Evolutionary conservation across 768 basidiomycete genomes (phyloP), one percentile per base, ranked within the genome.

Genomic region (Lyophyllum semitale): DNA sequence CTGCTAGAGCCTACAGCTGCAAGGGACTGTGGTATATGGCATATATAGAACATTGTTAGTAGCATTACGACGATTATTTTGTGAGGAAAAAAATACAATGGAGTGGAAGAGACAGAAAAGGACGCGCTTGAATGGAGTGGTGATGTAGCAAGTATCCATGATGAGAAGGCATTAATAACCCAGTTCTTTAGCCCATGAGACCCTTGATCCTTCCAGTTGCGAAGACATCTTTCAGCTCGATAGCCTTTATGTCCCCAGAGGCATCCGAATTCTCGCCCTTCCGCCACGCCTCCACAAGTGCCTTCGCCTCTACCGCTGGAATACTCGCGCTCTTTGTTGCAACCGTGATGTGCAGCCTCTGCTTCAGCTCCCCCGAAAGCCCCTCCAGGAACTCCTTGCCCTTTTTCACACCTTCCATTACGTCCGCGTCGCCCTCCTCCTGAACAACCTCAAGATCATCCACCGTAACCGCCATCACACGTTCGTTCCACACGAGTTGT

Each of bases 271-370:
- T 44, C 48, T 63, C 67, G 47, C 77, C 80, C 17, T 61, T 58
- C 46, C 74, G 73, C 82, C 84, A 88, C 1, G 52, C 66, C 57
- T 82, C 72, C 8, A 95, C 87, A 47, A 98, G 63, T 0, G 50
- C 72, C 69, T 75, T 87, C 15, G 86, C 92, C 71, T 95, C 93
- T 22, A 89, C 81, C 2, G 92, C 77, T 0, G 64, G 54, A 2
- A 95, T 74, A 8, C 72, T 71, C 11, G 68, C 66, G 38, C 77
- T 65, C 46, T 66, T 63, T 15, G 92, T 95, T 8, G 92, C 97
- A 5, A 98, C 85, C 0, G 97, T 98, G 52, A 98, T 81, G 66
- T 98, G 97, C 63, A 95, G 69, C 54, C 81, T 57, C 6, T 71
- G 62, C 51, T 73, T 74, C 11, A 88, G 60, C 12, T 80, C 76